These are phyloP conservation scores for Ophiorrhiza pumila DNA, from an alignment of 257 asterid species.

Conservation along the genomic window DNA sequence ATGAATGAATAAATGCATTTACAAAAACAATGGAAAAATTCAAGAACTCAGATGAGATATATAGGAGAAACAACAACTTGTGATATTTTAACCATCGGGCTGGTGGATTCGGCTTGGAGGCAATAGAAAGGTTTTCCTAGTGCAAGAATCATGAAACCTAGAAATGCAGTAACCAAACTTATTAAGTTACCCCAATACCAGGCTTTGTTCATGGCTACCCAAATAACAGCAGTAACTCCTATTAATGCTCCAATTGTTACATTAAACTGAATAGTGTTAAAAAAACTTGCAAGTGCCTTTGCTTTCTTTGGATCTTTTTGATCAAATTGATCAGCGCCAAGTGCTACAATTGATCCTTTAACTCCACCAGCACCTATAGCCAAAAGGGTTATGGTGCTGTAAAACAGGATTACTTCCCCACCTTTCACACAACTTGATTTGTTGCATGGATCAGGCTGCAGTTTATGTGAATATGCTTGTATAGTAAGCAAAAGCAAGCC, in stretches of 20 bases:
- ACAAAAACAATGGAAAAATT: neutral
- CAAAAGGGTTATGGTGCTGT: constrained; percentile 34
- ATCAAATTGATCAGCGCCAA: constrained; percentile 58
- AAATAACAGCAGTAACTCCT: constrained; percentile 49
- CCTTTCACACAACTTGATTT: constrained; percentile 37
- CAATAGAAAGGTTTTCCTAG: constrained; percentile 42
- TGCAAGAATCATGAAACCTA: constrained; percentile 40
- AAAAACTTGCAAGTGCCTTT: constrained; percentile 40
- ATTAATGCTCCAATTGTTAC: constrained; percentile 43
- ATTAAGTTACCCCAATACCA: constrained; percentile 59
- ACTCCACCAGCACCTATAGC: constrained; percentile 58
- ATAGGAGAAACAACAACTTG: constrained; percentile 31
- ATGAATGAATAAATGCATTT: neutral
- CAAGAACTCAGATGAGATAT: neutral
- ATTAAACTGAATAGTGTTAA: constrained; percentile 48
- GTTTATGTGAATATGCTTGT: constrained; percentile 38
- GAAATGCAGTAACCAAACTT: constrained; percentile 27
- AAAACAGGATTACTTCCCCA: constrained; percentile 37
- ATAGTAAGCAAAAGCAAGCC: constrained; percentile 41
- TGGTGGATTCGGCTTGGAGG: constrained; percentile 29
- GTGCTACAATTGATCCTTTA: constrained; percentile 48
- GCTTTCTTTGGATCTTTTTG: constrained; percentile 31
- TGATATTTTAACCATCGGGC: constrained; percentile 34
- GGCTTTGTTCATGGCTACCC: constrained; percentile 44
- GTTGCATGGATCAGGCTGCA: constrained; percentile 33